These are phyloP conservation scores for Trichomonas tenax DNA, from an alignment of 208 protist species.

Conservation along the genomic window DNA sequence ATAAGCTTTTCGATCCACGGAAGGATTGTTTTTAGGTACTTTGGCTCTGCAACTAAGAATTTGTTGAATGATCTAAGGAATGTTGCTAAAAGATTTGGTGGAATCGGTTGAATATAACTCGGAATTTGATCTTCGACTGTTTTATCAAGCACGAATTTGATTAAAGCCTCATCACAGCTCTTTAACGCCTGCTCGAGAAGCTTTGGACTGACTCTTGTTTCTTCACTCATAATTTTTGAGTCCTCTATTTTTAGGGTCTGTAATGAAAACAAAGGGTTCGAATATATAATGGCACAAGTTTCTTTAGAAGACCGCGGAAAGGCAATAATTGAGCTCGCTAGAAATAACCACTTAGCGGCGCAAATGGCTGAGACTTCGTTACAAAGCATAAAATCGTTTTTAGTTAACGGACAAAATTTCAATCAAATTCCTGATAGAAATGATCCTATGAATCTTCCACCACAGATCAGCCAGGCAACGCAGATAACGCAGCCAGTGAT, in stretches of 20 bases:
- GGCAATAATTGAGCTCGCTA: not conserved
- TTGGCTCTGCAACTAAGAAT: not conserved
- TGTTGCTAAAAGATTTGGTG: not conserved
- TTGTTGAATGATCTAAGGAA: not conserved
- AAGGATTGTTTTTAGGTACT: not conserved
- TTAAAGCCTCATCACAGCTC: not conserved
- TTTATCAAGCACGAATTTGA: not conserved
- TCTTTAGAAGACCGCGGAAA: not conserved
- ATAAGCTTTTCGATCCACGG: not conserved
- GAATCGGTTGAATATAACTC: not conserved
- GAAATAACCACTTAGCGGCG: not conserved
- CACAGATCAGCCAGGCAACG: not conserved
- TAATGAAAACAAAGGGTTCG: no score
- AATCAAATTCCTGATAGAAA: not conserved
- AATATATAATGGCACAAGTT: not conserved
- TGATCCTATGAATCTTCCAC: not conserved
- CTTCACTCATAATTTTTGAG: not conserved
- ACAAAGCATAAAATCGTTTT: not conserved
- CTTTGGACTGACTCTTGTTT: not conserved
- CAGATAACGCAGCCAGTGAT: not conserved
- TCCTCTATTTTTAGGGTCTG: no score
- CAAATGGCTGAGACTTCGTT: not conserved
- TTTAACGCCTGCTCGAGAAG: not conserved
- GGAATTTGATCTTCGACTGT: not conserved
- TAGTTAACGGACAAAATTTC: not conserved